Percentiles rank a stretch among this genome's conserved stretches.
Conservation (phyloP, 2,329 filamentous ascomycete genomes). For the Dactylellina cionopaga region DNA sequence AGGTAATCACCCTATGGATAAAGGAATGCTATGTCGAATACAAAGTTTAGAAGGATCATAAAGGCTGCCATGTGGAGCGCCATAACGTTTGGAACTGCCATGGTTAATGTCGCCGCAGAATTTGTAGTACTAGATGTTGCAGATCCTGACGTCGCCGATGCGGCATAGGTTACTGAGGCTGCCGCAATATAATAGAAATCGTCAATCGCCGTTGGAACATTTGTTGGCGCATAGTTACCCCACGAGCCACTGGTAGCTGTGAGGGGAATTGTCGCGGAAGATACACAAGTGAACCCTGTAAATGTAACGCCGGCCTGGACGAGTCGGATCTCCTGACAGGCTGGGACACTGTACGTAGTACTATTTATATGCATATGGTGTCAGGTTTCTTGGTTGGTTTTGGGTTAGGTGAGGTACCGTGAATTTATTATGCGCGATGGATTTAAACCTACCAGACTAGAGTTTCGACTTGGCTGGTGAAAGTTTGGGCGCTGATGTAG, state of each 20-base stretch:
- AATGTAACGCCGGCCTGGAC: background rate
- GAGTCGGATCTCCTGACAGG: background rate
- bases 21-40: too few relatives aligned
- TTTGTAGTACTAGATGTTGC: background rate
- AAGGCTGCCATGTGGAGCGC: too few relatives aligned
- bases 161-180: background rate
- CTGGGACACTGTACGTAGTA: background rate
- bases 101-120: too few relatives aligned
- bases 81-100: too few relatives aligned
- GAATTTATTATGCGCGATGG: too few relatives aligned
- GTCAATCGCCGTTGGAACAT: background rate
- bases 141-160: background rate
- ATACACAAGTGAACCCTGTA: background rate
- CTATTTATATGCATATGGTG: background rate
- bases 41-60: too few relatives aligned
- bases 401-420: background rate
- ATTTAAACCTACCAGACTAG: slow-evolving; percentile 3
- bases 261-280: background rate
- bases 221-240: background rate
- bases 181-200: background rate
- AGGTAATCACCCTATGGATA: too few relatives aligned
- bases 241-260: background rate
- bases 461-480: background rate
- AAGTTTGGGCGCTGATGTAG: too few relatives aligned
- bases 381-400: background rate